These are phyloP conservation scores for Starmerella ratchasimensis DNA, from an alignment of 805 yeast genomes.

Conservation along the genomic window DNA sequence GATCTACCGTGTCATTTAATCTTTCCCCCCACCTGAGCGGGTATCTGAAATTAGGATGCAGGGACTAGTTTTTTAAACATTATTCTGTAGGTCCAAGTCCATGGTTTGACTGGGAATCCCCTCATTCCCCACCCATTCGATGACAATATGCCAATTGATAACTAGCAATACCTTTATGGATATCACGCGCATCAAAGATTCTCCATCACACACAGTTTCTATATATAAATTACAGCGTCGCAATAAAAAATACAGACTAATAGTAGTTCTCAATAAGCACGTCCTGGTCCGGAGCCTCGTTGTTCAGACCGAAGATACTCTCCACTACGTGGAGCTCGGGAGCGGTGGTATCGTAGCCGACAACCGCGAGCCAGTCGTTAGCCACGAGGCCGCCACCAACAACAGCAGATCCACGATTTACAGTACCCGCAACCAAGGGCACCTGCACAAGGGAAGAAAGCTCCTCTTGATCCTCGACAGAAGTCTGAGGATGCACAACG, in stretches of 20 bases:
- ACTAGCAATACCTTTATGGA: too few relatives aligned
- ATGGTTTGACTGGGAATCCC: too few relatives aligned
- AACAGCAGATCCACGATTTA: conserved; percentile 92
- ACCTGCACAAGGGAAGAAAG: conserved; percentile 88
- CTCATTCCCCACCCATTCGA: too few relatives aligned
- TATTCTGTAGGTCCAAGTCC: too few relatives aligned
- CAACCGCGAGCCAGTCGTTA: conserved; percentile 93
- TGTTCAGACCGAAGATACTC: conserved; percentile 55
- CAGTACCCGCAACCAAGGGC: conserved; percentile 96
- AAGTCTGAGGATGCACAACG: conserved; percentile 93
- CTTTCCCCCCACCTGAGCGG: too few relatives aligned
- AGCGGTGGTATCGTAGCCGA: conserved; percentile 96
- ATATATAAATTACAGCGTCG: too few relatives aligned
- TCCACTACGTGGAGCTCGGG: conserved; percentile 95
- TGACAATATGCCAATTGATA: too few relatives aligned
- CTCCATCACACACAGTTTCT: too few relatives aligned
- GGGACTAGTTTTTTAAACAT: too few relatives aligned
- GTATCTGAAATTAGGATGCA: too few relatives aligned
- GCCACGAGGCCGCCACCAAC: conserved; percentile 99
- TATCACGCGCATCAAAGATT: too few relatives aligned
- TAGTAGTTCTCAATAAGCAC: conserved; percentile 29
- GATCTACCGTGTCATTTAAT: too few relatives aligned
- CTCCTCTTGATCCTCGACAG: conserved; percentile 96
- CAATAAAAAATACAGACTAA: conserved; percentile 7
- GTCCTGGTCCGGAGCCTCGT: conserved; percentile 30